Percentiles rank a stretch among this genome's conserved stretches.
Evolutionary conservation across 2,329 filamentous ascomycete genomes (phyloP).

Genomic region (Domatiomyces catenatus): DNA sequence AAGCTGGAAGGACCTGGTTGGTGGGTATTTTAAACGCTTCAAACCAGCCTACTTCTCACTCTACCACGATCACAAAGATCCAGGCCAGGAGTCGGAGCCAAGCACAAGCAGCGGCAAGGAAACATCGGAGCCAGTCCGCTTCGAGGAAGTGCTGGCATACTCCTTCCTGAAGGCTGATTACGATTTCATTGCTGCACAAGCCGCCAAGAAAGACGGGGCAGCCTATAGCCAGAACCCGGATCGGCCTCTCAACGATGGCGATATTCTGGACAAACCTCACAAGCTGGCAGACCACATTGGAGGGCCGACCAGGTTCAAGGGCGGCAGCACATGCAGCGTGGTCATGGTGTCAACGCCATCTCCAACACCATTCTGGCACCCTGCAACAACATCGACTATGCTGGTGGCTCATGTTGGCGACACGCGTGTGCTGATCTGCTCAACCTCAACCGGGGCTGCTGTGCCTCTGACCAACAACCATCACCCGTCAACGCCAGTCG

Average conservation of each 20-base stretch:
- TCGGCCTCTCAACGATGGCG: slow-evolving; percentile 66
- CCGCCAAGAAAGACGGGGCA: slow-evolving; percentile 54
- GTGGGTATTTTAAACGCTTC: slow-evolving; percentile 89
- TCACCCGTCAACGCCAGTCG: slow-evolving; percentile 73
- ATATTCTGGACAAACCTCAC: slow-evolving; percentile 56
- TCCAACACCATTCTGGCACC: slow-evolving; percentile 88
- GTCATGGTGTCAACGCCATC: slow-evolving; percentile 86
- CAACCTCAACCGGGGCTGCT: slow-evolving; percentile 65
- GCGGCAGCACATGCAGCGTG: slow-evolving; percentile 81
- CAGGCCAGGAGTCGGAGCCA: slow-evolving; percentile 21
- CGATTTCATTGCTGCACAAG: slow-evolving; percentile 84
- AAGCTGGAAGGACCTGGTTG: slow-evolving; percentile 69
- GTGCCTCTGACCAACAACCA: slow-evolving; percentile 79
- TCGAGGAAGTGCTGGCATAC: slow-evolving; percentile 57
- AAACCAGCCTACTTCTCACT: slow-evolving; percentile 60
- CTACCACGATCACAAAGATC: slow-evolving; percentile 21
- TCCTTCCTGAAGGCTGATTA: slow-evolving; percentile 88
- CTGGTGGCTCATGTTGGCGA: slow-evolving; percentile 86
- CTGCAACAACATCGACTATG: slow-evolving; percentile 66
- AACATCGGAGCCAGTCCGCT: slow-evolving; percentile 25
- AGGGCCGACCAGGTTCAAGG: slow-evolving; percentile 59
- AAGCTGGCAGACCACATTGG: slow-evolving; percentile 44
- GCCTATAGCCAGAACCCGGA: slow-evolving; percentile 55
- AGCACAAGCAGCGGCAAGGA: slow-evolving; percentile 12
- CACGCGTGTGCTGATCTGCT: slow-evolving; percentile 77